phyloP scores from a whole-genome alignment of 371 early-diverging fungal genomes.

The Neoconidiobolus thromboides region DNA sequence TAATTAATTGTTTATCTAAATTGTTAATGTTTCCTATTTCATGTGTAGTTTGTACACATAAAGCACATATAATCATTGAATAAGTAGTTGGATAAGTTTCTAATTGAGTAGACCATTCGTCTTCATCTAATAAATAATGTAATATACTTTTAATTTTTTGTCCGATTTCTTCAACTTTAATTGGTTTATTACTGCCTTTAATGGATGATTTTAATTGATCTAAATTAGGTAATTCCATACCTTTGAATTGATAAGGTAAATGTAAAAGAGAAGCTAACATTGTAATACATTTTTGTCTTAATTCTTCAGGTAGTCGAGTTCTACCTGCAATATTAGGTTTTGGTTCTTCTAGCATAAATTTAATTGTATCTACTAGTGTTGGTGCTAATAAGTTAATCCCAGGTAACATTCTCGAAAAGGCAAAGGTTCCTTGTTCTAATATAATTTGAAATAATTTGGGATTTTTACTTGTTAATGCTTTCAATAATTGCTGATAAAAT shows the following conservation, averaged over 20 bases:
- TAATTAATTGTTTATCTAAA: not conserved
- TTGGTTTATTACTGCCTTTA: not conserved
- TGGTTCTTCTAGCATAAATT: not conserved
- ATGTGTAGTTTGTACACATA: not conserved
- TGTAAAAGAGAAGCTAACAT: not conserved
- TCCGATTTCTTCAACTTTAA: not conserved
- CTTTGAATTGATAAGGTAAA: constrained; percentile 4
- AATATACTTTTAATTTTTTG: not conserved
- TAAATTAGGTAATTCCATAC: not conserved
- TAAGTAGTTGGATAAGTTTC: not conserved
- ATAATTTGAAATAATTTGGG: not conserved
- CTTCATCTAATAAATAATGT: not conserved
- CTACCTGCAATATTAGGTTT: not conserved
- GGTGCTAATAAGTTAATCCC: constrained; percentile 2
- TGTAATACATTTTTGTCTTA: not conserved
- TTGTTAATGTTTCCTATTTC: not conserved
- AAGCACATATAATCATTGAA: not conserved
- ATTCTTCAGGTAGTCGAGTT: not conserved
- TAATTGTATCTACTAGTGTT: not conserved
- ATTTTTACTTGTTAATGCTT: not conserved
- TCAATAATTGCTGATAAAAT: constrained; percentile 1
- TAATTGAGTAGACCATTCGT: not conserved
- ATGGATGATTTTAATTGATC: not conserved
- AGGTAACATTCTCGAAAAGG: not conserved
- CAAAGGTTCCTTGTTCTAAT: not conserved